A percentile compares a stretch with the other conserved stretches of the same genome.
Evolutionary conservation across 768 basidiomycete genomes (phyloP).

Genomic region (Roridomyces roridus): DNA sequence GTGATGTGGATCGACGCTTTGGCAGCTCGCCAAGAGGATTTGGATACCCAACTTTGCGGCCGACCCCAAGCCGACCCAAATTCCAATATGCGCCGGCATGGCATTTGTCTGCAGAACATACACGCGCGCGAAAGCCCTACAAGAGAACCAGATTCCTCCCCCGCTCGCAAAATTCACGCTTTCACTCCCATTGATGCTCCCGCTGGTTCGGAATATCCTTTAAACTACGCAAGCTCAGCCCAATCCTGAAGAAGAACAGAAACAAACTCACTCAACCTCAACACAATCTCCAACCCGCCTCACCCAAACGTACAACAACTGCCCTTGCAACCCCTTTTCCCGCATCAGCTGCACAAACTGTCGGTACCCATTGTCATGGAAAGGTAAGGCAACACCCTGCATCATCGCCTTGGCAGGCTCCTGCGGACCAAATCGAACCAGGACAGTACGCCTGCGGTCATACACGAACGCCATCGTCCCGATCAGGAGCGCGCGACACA

Average conservation of each 20-base stretch:
- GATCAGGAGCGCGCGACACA: constrained; percentile 9
- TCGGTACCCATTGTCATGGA: constrained; percentile 22
- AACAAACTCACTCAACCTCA: constrained; percentile 25
- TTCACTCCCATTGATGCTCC: constrained; percentile 12
- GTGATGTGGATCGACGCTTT: too few relatives aligned
- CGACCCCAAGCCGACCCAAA: too few relatives aligned
- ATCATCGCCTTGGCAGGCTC: constrained; percentile 15
- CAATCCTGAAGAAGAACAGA: background rate
- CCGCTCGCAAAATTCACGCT: too few relatives aligned
- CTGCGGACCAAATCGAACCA: constrained; percentile 19
- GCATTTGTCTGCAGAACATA: too few relatives aligned
- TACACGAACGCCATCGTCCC: constrained; percentile 13
- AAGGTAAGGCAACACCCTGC: constrained; percentile 20
- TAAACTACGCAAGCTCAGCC: constrained; percentile 9
- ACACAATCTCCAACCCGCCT: constrained; percentile 26
- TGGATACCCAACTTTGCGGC: too few relatives aligned
- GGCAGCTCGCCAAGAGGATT: too few relatives aligned
- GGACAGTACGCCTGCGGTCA: constrained; percentile 23
- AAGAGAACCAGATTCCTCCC: too few relatives aligned
- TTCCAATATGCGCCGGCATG: too few relatives aligned
- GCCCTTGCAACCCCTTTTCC: constrained; percentile 16
- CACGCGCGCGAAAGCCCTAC: too few relatives aligned
- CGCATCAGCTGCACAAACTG: constrained; percentile 12
- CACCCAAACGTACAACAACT: constrained; percentile 23
- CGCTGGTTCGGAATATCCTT: constrained; percentile 26